Conservation (phyloP, 2,329 filamentous ascomycete genomes). For the Fusarium albidum region DNA sequence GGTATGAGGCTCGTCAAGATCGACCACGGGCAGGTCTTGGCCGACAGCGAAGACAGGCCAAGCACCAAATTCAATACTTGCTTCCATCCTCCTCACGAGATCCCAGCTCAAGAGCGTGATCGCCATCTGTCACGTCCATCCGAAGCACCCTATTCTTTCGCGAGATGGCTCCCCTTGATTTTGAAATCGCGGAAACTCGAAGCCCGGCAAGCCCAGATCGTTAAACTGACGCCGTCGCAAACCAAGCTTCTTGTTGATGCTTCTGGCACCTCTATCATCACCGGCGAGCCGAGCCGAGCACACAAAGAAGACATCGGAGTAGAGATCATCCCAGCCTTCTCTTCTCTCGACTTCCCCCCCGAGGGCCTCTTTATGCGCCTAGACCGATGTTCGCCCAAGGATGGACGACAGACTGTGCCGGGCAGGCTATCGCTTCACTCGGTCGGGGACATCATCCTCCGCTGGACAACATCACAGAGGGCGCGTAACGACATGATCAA, state of each 20-base stretch:
- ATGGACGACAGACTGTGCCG: conserved; percentile 40
- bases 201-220: conserved; percentile 37
- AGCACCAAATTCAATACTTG: conserved; percentile 17
- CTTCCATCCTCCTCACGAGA: conserved; percentile 7
- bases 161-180: conserved; percentile 53
- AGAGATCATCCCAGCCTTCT: conserved; percentile 39
- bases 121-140: conserved; percentile 10
- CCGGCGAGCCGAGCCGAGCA: conserved; percentile 9
- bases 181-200: conserved; percentile 43
- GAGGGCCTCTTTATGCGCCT: conserved; percentile 53
- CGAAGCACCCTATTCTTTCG: conserved; percentile 48
- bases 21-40: conserved; percentile 5
- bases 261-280: conserved; percentile 41
- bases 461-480: conserved; percentile 49
- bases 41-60: conserved; percentile 6
- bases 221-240: conserved; percentile 42
- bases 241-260: conserved; percentile 42
- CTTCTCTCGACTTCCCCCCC: conserved; percentile 39
- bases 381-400: conserved; percentile 54
- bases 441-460: conserved; percentile 45
- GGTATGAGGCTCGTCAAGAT: background rate
- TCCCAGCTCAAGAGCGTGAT: background rate
- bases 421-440: conserved; percentile 41
- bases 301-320: conserved; percentile 28
- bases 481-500: conserved; percentile 46